A percentile compares a stretch with the other conserved stretches of the same genome.
phyloP scores from a whole-genome alignment of 2,329 filamentous ascomycete species.

The Diaporthe australafricana region DNA sequence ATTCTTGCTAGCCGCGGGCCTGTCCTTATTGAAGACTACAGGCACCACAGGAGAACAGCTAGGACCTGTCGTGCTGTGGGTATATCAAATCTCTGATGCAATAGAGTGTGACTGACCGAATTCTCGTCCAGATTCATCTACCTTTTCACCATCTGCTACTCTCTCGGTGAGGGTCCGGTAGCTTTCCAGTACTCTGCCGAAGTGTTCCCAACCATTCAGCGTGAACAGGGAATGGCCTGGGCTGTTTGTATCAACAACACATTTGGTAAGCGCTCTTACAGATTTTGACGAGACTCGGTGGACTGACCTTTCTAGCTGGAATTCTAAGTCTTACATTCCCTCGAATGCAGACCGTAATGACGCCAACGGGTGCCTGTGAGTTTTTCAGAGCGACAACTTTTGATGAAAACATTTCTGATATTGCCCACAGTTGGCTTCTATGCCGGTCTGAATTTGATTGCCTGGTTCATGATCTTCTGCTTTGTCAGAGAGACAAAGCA shows the following conservation, averaged over 20 bases:
- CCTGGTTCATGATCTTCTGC: constrained; percentile 67
- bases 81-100: background rate
- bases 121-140: constrained; percentile 59
- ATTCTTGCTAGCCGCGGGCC: constrained; percentile 57
- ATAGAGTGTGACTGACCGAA: background rate
- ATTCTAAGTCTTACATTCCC: constrained; percentile 43
- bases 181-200: constrained; percentile 77
- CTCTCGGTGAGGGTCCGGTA: constrained; percentile 74
- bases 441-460: constrained; percentile 65
- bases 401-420: background rate
- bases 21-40: constrained; percentile 63
- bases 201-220: constrained; percentile 76
- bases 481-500: constrained; percentile 71
- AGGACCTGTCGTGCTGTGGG: constrained; percentile 62
- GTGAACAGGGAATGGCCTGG: constrained; percentile 78
- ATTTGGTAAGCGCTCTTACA: background rate
- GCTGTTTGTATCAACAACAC: constrained; percentile 65
- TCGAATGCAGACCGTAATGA: constrained; percentile 48
- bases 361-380: constrained; percentile 46
- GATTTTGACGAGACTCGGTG: background rate
- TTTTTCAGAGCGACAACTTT: background rate
- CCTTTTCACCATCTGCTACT: constrained; percentile 72
- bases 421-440: constrained; percentile 65
- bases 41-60: constrained; percentile 41
- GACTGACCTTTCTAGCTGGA: constrained; percentile 36